Conservation (phyloP, 2,329 filamentous ascomycete species). For the Thielaviopsis euricoi region DNA sequence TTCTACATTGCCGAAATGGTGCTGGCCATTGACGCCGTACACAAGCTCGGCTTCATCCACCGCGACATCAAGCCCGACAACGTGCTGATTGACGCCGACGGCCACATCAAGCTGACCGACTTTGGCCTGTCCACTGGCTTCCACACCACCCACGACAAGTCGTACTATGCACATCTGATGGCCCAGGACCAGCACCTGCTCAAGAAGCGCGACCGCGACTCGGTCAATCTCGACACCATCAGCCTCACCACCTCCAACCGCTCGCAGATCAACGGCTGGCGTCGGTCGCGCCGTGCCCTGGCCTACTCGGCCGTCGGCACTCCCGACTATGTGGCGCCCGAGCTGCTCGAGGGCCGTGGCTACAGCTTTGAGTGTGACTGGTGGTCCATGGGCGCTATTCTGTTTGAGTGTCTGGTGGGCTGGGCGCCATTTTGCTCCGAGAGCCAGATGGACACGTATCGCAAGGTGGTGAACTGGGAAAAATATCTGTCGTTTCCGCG, state of each 20-base stretch:
- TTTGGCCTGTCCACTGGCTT: conserved; percentile 96
- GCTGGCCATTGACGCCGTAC: conserved; percentile 64
- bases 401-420: conserved; percentile 97
- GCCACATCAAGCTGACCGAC: conserved; percentile 95
- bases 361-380: conserved; percentile 97
- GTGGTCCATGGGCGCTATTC: conserved; percentile 98
- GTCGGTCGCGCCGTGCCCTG: conserved; percentile 86
- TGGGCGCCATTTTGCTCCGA: conserved; percentile 99
- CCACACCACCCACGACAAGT: conserved; percentile 94
- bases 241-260: conserved; percentile 96
- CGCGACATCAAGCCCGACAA: conserved; percentile 99
- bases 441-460: conserved; percentile 92
- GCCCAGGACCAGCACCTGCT: conserved; percentile 54
- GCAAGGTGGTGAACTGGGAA: conserved; percentile 98
- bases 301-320: conserved; percentile 97
- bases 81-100: conserved; percentile 84
- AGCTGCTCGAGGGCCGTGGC: conserved; percentile 92
- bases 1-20: conserved; percentile 74
- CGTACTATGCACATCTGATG: conserved; percentile 93
- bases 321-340: conserved; percentile 94
- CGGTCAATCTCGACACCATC: conserved; percentile 92
- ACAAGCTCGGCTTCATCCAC: conserved; percentile 67
- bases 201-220: conserved; percentile 62
- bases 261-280: conserved; percentile 96
- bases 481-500: conserved; percentile 93